Conservation (phyloP, 2,329 filamentous ascomycete genomes). For the Setomelanomma holmii region DNA sequence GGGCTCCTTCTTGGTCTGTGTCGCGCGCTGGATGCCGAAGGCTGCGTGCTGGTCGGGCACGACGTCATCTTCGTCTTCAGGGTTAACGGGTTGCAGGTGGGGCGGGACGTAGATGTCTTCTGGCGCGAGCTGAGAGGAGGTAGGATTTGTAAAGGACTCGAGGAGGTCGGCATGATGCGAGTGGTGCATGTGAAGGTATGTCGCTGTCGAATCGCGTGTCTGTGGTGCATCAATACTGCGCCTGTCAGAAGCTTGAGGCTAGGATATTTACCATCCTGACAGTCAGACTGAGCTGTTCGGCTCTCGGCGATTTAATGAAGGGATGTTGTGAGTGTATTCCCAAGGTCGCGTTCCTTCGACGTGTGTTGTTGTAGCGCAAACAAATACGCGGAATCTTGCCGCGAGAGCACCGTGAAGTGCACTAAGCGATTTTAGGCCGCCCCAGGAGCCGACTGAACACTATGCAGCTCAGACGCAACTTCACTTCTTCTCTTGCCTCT, state of each 20-base stretch:
- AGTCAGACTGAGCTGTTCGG: background rate
- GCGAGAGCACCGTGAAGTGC: background rate
- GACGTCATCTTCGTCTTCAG: constrained; percentile 87
- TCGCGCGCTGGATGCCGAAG: constrained; percentile 83
- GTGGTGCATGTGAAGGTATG: constrained; percentile 76
- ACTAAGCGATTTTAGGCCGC: too few species aligned
- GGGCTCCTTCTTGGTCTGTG: constrained; percentile 72
- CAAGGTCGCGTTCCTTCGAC: background rate
- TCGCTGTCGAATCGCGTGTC: constrained; percentile 77
- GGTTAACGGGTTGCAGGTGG: constrained; percentile 81
- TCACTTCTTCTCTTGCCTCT: too few species aligned
- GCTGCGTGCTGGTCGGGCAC: constrained; percentile 88
- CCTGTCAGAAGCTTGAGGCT: background rate
- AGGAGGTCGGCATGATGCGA: constrained; percentile 79
- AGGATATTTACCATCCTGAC: constrained; percentile 3
- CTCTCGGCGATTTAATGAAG: too few species aligned
- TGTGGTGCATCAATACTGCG: constrained; percentile 25
- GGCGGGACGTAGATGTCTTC: constrained; percentile 85
- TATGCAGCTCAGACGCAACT: too few species aligned
- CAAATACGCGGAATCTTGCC: background rate
- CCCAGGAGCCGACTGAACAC: too few species aligned
- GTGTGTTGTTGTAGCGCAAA: background rate
- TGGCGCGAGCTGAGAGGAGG: constrained; percentile 40
- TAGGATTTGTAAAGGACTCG: constrained; percentile 61
- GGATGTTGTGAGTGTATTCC: background rate